Evolutionary conservation across 768 basidiomycete genomes (phyloP), one percentile per base, ranked within the genome.

Genomic region (Lactifluus rugatus): DNA sequence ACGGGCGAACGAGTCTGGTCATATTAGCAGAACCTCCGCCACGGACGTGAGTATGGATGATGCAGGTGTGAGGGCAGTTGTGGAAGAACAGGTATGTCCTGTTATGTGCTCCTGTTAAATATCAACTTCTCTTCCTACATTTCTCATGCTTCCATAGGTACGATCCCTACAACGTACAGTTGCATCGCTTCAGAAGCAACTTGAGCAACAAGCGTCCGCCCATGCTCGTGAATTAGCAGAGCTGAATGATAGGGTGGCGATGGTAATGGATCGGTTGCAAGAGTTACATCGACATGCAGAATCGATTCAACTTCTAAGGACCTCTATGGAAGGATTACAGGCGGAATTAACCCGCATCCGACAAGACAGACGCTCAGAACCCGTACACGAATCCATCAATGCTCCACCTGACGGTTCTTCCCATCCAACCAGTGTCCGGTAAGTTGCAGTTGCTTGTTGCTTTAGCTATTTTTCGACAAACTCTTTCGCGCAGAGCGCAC

Each of bases 281-380:
- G 59, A 49, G 28, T 46, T 61, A 31, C 62, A 52, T 31, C 55
- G 52, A 8, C 62, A 65, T 19, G 21, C 59, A 16, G 63, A 56
- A 23, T 56, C 63, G 8, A 57, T 64, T 32, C 46, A 59, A 41
- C 49, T 56, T 10, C n/a, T 64, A 6, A 64, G 53, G 45, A 46
- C 26, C 17, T 56, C 61, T 23, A 46, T 64, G 26, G 61, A 62
- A 36, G 54, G 46, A 19, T 19, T 64, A 44, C 62, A 63, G 41
- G 34, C 55, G 32, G 63, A 64, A 26, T 56, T 64, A 10, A 45
- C 14, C 42, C 61, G 57, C 11, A n/a, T 53, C 16, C 62, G 57
- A 26, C 50, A 45, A 28, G 25, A 37, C 21, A 36, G 21, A 25
- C 44, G 25, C 23, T 41, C 57, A n/a, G 61, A 63, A 31, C 44